Evolutionary conservation across 164 flowering plant species (phyloP), one percentile per base, ranked within the genome.

Genomic region (Vitis riparia): DNA sequence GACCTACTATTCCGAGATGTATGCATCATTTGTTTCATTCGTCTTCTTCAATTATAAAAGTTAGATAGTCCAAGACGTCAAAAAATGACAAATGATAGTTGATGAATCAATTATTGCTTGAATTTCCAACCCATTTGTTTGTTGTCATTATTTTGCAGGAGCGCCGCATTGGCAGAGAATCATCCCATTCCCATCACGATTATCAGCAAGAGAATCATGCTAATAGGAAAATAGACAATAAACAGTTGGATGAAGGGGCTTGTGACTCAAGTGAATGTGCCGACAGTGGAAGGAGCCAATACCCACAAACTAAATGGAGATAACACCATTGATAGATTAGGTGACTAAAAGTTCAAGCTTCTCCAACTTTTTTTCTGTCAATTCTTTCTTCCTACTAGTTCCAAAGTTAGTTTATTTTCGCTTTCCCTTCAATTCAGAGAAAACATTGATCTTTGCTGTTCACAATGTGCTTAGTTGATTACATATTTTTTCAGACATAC

Each of bases 1-100:
- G 93, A 91, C 77, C 72, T 91, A 79, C 83, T 85, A 62, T 57
- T 84, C 55, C 92, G 87, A 52, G 92, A 87, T 63, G 98, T 91
- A 85, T 63, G 87, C 61, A 56, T 67, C 63, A 67, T 6, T 17
- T 11, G 44, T 37, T 37, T 37, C 44, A 37, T 37, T 37, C 44
- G 5, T 51, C 51, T 52, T 55, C 59, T 55, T 62, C n/a, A 68
- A 59, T 66, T 27, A 53, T 53, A 14, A n/a, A 53, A 53, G 16
- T 53, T 53, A 23, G 56, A 13, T 64, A 50, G 13, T 63, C 10
- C 6, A 11, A 8, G 14, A 48, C 7, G 49, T 16, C 12, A 51
- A 14, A 11, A 61, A 4, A n/a, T 32, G 44, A 15, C 37, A 23
- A 27, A 59, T 2, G 14, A 11, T 30, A 53, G 23, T 52, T 23